phyloP scores from a whole-genome alignment of 371 early-diverging fungal species.

The Modicella reniformis region DNA sequence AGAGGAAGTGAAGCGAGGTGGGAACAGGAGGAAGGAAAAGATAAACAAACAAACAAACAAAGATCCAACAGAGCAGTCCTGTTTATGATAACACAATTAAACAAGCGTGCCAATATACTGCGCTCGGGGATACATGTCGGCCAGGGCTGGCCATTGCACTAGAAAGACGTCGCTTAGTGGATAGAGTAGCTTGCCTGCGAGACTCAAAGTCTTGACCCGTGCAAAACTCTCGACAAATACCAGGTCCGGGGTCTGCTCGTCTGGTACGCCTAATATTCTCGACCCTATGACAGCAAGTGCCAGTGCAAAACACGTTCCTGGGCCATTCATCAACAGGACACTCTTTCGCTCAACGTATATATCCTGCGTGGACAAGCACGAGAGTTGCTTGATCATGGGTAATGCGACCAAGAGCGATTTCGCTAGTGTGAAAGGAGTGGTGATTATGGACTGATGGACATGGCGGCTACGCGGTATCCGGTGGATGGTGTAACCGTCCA shows the following conservation, averaged over 20 bases:
- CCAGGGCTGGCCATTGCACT: conserved; percentile 89
- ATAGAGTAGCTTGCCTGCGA: conserved; percentile 87
- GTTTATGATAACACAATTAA: too few species aligned
- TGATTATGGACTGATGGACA: conserved; percentile 76
- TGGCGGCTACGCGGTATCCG: conserved; percentile 74
- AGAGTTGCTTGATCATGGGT: conserved; percentile 50
- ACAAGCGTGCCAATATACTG: conserved; percentile 69
- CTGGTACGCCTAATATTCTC: conserved; percentile 60
- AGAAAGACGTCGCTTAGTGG: conserved; percentile 83
- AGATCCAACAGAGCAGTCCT: background rate
- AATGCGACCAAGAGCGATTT: conserved; percentile 56
- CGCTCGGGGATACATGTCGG: conserved; percentile 65
- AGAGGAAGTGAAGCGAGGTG: background rate
- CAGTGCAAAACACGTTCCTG: conserved; percentile 90
- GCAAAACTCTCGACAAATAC: conserved; percentile 94
- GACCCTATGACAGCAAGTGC: conserved; percentile 40
- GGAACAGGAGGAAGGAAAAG: too few species aligned
- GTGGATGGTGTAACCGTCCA: conserved; percentile 56
- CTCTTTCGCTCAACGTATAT: conserved; percentile 6
- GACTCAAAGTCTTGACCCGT: conserved; percentile 81
- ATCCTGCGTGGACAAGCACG: conserved; percentile 40
- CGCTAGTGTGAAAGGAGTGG: conserved; percentile 66
- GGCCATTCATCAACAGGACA: conserved; percentile 76
- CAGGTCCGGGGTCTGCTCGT: conserved; percentile 68
- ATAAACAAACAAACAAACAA: too few species aligned